Evolutionary conservation across 768 basidiomycete species (phyloP).

Genomic region (Phanerochaete sordida): DNA sequence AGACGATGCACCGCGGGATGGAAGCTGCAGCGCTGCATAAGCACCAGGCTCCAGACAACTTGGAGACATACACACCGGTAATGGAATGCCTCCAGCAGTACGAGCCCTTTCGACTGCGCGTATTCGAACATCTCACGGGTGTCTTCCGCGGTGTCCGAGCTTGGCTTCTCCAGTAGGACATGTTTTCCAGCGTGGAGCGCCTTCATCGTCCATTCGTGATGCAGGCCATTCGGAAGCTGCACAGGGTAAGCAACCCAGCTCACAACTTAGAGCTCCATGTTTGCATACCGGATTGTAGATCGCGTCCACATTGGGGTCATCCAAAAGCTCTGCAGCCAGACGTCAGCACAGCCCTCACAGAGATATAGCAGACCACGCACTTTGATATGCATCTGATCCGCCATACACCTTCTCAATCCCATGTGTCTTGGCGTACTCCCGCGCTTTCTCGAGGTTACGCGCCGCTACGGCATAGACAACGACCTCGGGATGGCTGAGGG

Average conservation of each 20-base stretch:
- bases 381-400: conserved; percentile 9
- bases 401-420: conserved; percentile 13
- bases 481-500: conserved; percentile 51
- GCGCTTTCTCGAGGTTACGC: conserved; percentile 6
- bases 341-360: not conserved
- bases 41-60: no score
- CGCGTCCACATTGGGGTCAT: conserved; percentile 51
- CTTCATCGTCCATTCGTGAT: conserved; percentile 67
- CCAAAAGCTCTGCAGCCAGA: conserved; percentile 36
- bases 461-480: conserved; percentile 45
- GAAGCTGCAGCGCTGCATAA: conserved; percentile 41
- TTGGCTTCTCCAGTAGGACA: conserved; percentile 62
- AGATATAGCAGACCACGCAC: not conserved
- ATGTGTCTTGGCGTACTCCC: conserved; percentile 5
- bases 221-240: conserved; percentile 56
- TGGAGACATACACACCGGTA: conserved; percentile 35
- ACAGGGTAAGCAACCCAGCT: not conserved
- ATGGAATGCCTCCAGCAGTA: conserved; percentile 61
- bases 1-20: conserved; percentile 56
- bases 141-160: conserved; percentile 48
- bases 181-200: conserved; percentile 60
- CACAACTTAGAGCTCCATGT: not conserved
- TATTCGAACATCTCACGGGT: conserved; percentile 47
- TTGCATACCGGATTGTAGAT: conserved; percentile 52
- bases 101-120: conserved; percentile 44